These are phyloP conservation scores for Chaetomidium leptoderma DNA, from an alignment of 495 filamentous ascomycete species.

Conservation along the genomic window DNA sequence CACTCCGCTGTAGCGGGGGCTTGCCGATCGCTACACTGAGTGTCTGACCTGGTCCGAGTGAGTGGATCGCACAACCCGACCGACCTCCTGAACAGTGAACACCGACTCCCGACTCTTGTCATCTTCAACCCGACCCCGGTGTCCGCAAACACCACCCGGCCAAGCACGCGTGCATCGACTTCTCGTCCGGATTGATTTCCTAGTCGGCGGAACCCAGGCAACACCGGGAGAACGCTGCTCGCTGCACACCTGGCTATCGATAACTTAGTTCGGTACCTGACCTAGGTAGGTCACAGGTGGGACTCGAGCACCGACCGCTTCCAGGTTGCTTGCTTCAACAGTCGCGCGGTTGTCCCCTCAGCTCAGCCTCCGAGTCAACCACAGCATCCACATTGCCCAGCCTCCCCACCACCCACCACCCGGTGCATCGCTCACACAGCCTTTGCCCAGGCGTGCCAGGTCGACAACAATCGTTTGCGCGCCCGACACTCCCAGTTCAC, in stretches of 20 bases:
- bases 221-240: neutral
- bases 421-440: constrained; percentile 10
- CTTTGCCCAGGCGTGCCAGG: constrained; percentile 8
- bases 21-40: constrained; percentile 34
- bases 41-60: constrained; percentile 19
- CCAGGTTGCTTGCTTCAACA: neutral
- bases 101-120: constrained; percentile 8
- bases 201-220: neutral
- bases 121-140: constrained; percentile 11
- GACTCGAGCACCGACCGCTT: neutral
- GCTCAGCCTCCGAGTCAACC: too few relatives aligned
- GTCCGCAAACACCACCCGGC: constrained; percentile 1
- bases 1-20: constrained; percentile 32
- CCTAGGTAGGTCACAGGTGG: too few relatives aligned
- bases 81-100: constrained; percentile 22
- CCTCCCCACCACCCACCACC: constrained; percentile 2
- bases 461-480: constrained; percentile 11
- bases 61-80: constrained; percentile 24
- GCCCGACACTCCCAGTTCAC: neutral
- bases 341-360: constrained; percentile 2
- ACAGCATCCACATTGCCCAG: constrained; percentile 3
- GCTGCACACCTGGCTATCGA: constrained; percentile 2
- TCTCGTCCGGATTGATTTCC: neutral
- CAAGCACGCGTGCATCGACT: neutral
- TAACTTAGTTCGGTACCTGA: too few relatives aligned